Evolutionary conservation across 1,284 basidiomycete species (phyloP).

Genomic region (Trichosporon sp.): DNA sequence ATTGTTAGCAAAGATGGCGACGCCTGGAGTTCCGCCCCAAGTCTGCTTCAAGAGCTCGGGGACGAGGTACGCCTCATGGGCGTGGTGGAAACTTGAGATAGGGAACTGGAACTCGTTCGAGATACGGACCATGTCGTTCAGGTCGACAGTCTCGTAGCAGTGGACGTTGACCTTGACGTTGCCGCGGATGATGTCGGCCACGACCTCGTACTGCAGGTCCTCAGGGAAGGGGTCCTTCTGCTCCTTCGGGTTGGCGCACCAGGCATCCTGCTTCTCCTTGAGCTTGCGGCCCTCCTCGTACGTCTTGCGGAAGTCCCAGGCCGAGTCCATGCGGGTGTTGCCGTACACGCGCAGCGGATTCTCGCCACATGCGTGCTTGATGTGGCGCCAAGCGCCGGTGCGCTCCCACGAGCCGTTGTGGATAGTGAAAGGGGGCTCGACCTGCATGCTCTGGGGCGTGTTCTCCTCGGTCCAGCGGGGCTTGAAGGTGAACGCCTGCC

Average conservation of each 20-base stretch:
- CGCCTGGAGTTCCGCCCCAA: slow-evolving; percentile 54
- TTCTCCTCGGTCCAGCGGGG: slow-evolving; percentile 47
- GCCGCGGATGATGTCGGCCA: slow-evolving; percentile 74
- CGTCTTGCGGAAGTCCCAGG: slow-evolving; percentile 56
- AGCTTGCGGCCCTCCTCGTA: slow-evolving; percentile 70
- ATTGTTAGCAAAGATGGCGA: slow-evolving; percentile 67
- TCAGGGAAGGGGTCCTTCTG: slow-evolving; percentile 60
- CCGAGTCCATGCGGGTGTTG: slow-evolving; percentile 54
- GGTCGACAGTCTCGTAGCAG: slow-evolving; percentile 71
- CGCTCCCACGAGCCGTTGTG: slow-evolving; percentile 28
- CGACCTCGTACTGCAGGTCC: slow-evolving; percentile 71
- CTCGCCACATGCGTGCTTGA: slow-evolving; percentile 51
- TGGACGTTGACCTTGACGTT: slow-evolving; percentile 66
- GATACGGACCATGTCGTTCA: slow-evolving; percentile 58
- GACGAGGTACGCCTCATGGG: slow-evolving; percentile 74
- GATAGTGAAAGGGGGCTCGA: slow-evolving; percentile 48
- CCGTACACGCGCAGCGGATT: slow-evolving; percentile 52
- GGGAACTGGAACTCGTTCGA: slow-evolving; percentile 64
- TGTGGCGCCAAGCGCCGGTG: slow-evolving; percentile 41
- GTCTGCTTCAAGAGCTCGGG: slow-evolving; percentile 58
- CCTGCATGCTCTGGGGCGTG: slow-evolving; percentile 47
- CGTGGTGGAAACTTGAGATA: slow-evolving; percentile 42
- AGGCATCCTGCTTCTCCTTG: slow-evolving; percentile 64
- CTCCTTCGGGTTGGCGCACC: slow-evolving; percentile 55
- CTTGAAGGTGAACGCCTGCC: slow-evolving; percentile 53